Evolutionary conservation across 2,329 filamentous ascomycete genomes (phyloP).

Genomic region (Dothideomycetes sp.): DNA sequence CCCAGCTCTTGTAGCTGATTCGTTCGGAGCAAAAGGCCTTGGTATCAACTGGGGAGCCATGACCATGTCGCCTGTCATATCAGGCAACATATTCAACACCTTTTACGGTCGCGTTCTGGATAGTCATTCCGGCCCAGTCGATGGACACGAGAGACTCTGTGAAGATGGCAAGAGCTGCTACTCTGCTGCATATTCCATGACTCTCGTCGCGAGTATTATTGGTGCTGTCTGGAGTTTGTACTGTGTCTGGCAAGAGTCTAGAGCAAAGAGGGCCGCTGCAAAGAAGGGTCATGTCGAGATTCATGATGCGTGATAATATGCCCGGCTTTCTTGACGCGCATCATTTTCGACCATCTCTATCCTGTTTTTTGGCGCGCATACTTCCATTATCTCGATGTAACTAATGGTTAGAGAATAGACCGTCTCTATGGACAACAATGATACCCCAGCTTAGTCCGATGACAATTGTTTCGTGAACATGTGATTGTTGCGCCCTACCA

Average conservation of each 20-base stretch:
- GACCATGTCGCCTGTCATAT: constrained; percentile 78
- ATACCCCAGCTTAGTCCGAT: too few relatives aligned
- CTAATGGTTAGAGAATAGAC: too few relatives aligned
- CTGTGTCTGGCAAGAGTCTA: constrained; percentile 53
- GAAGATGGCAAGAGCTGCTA: constrained; percentile 73
- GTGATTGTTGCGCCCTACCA: neutral
- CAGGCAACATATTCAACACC: constrained; percentile 85
- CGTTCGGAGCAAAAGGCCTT: constrained; percentile 79
- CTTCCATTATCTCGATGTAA: too few relatives aligned
- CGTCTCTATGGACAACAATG: neutral
- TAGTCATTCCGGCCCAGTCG: constrained; percentile 50
- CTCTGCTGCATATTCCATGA: constrained; percentile 66
- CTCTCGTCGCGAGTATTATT: constrained; percentile 57
- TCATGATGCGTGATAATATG: constrained; percentile 7
- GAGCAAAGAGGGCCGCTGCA: constrained; percentile 12
- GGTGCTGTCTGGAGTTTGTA: constrained; percentile 61
- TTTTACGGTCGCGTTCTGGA: constrained; percentile 83
- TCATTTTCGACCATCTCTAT: neutral
- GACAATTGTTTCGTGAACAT: too few relatives aligned
- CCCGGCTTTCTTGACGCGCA: neutral
- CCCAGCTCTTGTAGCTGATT: constrained; percentile 75
- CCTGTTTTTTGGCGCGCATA: neutral
- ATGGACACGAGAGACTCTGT: constrained; percentile 52
- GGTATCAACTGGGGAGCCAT: constrained; percentile 96
- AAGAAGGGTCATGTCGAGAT: constrained; percentile 7